Evolutionary conservation across 139 green algal species (phyloP).

Genomic region (Chlamydomonas eustigma): DNA sequence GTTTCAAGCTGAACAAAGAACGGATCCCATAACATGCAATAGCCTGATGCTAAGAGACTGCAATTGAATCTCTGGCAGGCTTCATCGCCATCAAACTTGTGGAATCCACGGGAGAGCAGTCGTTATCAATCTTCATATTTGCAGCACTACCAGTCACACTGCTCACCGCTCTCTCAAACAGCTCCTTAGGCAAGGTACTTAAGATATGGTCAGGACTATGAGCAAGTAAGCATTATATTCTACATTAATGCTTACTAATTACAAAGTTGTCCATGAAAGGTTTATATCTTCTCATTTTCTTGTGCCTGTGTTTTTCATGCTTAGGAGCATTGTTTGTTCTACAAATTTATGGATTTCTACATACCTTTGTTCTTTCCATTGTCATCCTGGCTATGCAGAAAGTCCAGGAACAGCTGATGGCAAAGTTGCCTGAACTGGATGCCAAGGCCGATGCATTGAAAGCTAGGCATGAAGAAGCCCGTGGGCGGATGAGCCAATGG

Average conservation of each 20-base stretch:
- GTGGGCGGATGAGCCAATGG: conserved; percentile 19
- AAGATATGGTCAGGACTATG: too few relatives aligned
- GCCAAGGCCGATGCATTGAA: conserved; percentile 32
- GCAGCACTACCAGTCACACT: conserved; percentile 41
- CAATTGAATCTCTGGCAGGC: conserved; percentile 19
- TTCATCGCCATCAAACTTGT: conserved; percentile 43
- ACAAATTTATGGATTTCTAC: not conserved
- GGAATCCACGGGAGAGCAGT: conserved; percentile 39
- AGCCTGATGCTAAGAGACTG: not conserved
- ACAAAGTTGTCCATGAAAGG: too few relatives aligned
- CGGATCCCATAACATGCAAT: not conserved
- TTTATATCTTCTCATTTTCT: too few relatives aligned
- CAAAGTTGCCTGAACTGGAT: conserved; percentile 51
- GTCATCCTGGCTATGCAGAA: conserved; percentile 3
- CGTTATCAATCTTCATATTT: conserved; percentile 41
- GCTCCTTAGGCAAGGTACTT: conserved; percentile 43
- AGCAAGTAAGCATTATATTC: too few relatives aligned
- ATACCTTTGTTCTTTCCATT: not conserved
- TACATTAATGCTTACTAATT: too few relatives aligned
- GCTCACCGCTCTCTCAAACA: conserved; percentile 55
- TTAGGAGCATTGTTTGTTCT: not conserved
- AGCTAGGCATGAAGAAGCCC: conserved; percentile 19
- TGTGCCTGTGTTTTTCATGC: too few relatives aligned
- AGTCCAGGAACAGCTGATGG: conserved; percentile 27
- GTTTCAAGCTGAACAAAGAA: not conserved